These are phyloP conservation scores for Earliella scabrosa DNA, from an alignment of 1,284 basidiomycete genomes.

Conservation along the genomic window DNA sequence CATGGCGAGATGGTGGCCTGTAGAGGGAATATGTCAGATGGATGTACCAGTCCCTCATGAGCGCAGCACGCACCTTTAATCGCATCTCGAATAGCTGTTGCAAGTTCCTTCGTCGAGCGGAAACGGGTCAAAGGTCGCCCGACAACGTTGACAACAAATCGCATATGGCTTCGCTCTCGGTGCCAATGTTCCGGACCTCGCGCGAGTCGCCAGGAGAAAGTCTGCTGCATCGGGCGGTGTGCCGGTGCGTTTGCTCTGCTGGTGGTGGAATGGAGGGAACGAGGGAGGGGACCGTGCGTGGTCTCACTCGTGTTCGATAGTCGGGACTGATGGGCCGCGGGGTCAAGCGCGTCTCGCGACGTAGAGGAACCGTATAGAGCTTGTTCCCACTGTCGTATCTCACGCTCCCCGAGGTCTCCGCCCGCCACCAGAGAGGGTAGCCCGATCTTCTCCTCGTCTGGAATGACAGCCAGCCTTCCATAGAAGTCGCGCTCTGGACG, in stretches of 20 bases:
- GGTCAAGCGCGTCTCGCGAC: not conserved
- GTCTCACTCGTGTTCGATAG: not conserved
- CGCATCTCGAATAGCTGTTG: constrained; percentile 13
- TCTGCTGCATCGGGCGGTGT: constrained; percentile 6
- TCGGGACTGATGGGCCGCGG: not conserved
- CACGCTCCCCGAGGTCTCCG: constrained; percentile 8
- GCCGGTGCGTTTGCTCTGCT: not conserved
- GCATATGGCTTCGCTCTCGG: constrained; percentile 21
- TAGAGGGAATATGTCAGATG: not conserved
- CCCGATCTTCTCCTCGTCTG: not conserved
- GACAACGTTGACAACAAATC: constrained; percentile 16
- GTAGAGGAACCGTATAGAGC: not conserved
- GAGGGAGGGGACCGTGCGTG: not conserved
- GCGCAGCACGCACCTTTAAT: constrained; percentile 13
- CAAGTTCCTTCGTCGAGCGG: constrained; percentile 10
- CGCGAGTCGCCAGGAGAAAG: constrained; percentile 6
- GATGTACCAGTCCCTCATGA: too few species aligned
- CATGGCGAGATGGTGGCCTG: not conserved
- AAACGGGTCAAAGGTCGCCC: constrained; percentile 16
- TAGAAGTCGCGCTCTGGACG: constrained; percentile 15
- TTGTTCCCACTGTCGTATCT: constrained; percentile 1
- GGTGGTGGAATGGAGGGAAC: not conserved
- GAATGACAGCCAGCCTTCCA: not conserved
- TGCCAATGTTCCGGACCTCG: not conserved
- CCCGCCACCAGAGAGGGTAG: constrained; percentile 9